Evolutionary conservation across 176 grass and related monocot species (phyloP).

Genomic region (Coix lacrymajobi): DNA sequence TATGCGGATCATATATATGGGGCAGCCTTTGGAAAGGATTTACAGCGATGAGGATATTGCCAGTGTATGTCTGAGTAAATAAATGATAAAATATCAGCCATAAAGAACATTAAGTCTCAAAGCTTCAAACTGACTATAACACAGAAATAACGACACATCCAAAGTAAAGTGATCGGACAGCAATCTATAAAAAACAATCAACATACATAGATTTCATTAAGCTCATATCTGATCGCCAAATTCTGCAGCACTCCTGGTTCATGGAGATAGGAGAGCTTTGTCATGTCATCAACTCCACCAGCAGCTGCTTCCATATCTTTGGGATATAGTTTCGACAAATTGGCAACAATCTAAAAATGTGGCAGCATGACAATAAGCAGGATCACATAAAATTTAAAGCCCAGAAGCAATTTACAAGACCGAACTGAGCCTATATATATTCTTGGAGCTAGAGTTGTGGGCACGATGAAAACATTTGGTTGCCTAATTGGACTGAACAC

Average conservation of each 20-base stretch:
- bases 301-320: constrained; percentile 97
- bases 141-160: not conserved
- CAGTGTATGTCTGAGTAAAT: constrained; percentile 87
- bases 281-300: constrained; percentile 99
- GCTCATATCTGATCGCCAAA: constrained; percentile 81
- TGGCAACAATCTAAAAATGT: constrained; percentile 52
- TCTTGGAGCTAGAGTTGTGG: too few relatives aligned
- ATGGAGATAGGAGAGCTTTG: constrained; percentile 95
- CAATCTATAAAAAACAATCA: not conserved
- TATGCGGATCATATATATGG: constrained; percentile 87
- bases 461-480: too few relatives aligned
- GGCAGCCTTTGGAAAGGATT: constrained; percentile 98
- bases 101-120: not conserved
- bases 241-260: constrained; percentile 96
- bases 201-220: constrained; percentile 99
- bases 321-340: constrained; percentile 87
- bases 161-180: not conserved
- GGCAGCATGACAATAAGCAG: not conserved
- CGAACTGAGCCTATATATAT: not conserved
- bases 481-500: too few relatives aligned
- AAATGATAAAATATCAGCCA: constrained; percentile 12
- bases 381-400: not conserved
- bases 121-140: constrained; percentile 14
- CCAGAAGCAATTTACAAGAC: not conserved
- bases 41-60: constrained; percentile 96